Evolutionary conservation across 2,329 filamentous ascomycete genomes (phyloP).

Genomic region (Samsoniella hepiali): DNA sequence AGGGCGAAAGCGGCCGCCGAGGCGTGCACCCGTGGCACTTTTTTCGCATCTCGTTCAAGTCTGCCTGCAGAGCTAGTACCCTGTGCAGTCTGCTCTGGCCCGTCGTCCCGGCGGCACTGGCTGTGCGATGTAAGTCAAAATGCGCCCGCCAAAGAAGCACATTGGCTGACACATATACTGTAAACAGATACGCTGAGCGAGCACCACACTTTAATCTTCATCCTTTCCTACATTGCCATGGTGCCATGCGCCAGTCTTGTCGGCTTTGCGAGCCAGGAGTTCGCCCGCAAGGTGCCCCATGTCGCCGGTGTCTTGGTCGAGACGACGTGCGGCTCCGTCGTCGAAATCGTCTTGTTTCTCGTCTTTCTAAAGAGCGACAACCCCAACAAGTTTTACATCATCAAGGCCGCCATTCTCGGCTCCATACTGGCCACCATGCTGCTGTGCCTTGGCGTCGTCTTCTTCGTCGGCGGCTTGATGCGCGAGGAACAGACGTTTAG

Average conservation of each 20-base stretch:
- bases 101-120: constrained; percentile 47
- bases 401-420: constrained; percentile 78
- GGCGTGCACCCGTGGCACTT: constrained; percentile 45
- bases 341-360: constrained; percentile 82
- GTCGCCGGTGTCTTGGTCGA: constrained; percentile 63
- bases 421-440: constrained; percentile 80
- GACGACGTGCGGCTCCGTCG: constrained; percentile 67
- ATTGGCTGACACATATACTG: constrained; percentile 12
- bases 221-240: constrained; percentile 49
- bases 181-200: constrained; percentile 34
- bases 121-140: constrained; percentile 35
- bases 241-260: constrained; percentile 50
- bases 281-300: constrained; percentile 74
- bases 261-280: constrained; percentile 58
- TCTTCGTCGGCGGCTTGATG: constrained; percentile 70
- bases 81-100: constrained; percentile 50
- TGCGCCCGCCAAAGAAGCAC: background rate
- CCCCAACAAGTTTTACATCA: constrained; percentile 60
- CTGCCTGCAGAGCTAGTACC: constrained; percentile 42
- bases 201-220: constrained; percentile 44
- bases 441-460: constrained; percentile 75
- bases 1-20: constrained; percentile 44
- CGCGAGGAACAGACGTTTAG: constrained; percentile 70
- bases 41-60: constrained; percentile 41
- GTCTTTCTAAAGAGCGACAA: constrained; percentile 53